phyloP scores from a whole-genome alignment of 805 yeast genomes.

The Wickerhamomyces chaumierensis region DNA sequence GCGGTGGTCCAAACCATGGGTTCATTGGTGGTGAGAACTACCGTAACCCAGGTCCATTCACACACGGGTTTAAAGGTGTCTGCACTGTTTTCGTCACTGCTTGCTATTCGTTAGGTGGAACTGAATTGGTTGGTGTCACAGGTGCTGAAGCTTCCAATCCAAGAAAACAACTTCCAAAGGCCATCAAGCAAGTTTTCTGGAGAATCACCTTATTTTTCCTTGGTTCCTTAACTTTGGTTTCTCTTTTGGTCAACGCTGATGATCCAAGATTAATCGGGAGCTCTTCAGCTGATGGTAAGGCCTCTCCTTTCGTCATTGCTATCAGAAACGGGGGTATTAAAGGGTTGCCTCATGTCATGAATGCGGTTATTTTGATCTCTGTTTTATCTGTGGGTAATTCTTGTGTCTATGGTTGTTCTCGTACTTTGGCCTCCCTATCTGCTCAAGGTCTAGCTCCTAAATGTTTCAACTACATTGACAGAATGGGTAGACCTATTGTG shows the following conservation, averaged over 20 bases:
- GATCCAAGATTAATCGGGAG: slow-evolving; percentile 24
- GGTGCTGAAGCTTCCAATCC: slow-evolving; percentile 39
- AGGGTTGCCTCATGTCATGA: slow-evolving; percentile 29
- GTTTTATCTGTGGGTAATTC: slow-evolving; percentile 39
- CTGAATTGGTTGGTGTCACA: slow-evolving; percentile 41
- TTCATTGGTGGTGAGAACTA: slow-evolving; percentile 35
- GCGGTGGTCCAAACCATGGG: slow-evolving; percentile 35
- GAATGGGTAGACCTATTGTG: slow-evolving; percentile 37
- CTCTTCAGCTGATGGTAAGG: slow-evolving; percentile 19
- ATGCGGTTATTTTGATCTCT: slow-evolving; percentile 28
- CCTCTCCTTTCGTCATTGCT: slow-evolving; percentile 42
- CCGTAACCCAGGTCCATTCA: slow-evolving; percentile 53
- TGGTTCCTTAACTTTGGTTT: slow-evolving; percentile 30
- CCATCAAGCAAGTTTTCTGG: slow-evolving; percentile 47
- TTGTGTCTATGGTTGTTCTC: slow-evolving; percentile 45
- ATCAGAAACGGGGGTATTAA: slow-evolving; percentile 25
- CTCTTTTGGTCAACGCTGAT: slow-evolving; percentile 35
- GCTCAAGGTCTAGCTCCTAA: slow-evolving; percentile 34
- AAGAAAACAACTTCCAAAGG: slow-evolving; percentile 35
- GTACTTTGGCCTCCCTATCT: slow-evolving; percentile 38
- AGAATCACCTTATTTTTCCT: slow-evolving; percentile 38
- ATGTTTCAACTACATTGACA: slow-evolving; percentile 32
- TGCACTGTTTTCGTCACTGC: slow-evolving; percentile 45
- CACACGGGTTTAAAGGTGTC: slow-evolving; percentile 42
- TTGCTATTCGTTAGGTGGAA: slow-evolving; percentile 42